A percentile compares a stretch with the other conserved stretches of the same genome.
These are phyloP conservation scores for Trichoderma sp. DNA, from an alignment of 2,329 filamentous ascomycete species.

Conservation along the genomic window DNA sequence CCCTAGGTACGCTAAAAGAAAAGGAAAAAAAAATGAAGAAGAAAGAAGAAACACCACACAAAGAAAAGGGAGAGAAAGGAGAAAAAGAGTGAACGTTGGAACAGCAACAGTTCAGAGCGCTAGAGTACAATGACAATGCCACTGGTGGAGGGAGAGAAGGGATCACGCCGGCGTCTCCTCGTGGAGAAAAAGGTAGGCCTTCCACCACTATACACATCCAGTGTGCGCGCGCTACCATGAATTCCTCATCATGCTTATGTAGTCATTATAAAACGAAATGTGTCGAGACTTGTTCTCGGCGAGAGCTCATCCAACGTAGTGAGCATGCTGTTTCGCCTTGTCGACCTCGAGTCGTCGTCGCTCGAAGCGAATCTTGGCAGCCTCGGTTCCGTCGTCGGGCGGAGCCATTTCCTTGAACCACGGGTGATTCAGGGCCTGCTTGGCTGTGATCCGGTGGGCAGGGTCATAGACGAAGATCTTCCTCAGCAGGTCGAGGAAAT, in stretches of 20 bases:
- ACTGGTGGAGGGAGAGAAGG: constrained; percentile 18
- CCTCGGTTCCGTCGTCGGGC: constrained; percentile 69
- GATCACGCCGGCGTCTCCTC: constrained; percentile 31
- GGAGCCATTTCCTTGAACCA: constrained; percentile 68
- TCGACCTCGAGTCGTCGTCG: constrained; percentile 50
- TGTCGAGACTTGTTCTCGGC: constrained; percentile 21
- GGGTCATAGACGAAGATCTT: constrained; percentile 72
- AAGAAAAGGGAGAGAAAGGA: constrained; percentile 15
- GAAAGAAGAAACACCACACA: background rate
- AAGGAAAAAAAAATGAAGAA: background rate
- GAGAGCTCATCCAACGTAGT: constrained; percentile 36
- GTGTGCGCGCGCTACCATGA: constrained; percentile 31
- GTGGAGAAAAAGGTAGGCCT: constrained; percentile 31
- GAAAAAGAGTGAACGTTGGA: constrained; percentile 30
- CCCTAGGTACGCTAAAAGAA: constrained; percentile 12
- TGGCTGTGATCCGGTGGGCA: constrained; percentile 65
- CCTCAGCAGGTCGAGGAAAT: constrained; percentile 65
- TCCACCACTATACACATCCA: constrained; percentile 24
- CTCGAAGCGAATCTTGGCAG: constrained; percentile 63
- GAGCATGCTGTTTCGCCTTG: constrained; percentile 30
- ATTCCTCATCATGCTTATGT: constrained; percentile 40
- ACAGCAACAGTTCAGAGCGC: constrained; percentile 33
- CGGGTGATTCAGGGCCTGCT: constrained; percentile 65
- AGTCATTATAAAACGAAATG: constrained; percentile 35
- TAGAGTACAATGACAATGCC: constrained; percentile 40